Percentiles rank a stretch among this genome's conserved stretches.
These are phyloP conservation scores for Paxillus involutus DNA, from an alignment of 768 basidiomycete species.

Conservation along the genomic window DNA sequence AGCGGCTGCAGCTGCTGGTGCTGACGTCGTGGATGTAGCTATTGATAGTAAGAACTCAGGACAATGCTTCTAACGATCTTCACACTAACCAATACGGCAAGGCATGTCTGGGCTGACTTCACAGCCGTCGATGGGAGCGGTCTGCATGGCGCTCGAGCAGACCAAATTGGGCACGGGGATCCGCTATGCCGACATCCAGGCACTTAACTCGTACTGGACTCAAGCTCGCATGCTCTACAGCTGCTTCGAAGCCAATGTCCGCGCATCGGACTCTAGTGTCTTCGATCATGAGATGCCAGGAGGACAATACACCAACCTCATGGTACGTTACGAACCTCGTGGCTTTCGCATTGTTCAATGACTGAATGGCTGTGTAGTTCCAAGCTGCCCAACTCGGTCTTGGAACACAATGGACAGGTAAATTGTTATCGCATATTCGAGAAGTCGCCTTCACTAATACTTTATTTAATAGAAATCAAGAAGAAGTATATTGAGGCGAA, in stretches of 20 bases:
- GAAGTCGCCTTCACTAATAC: conserved; percentile 9
- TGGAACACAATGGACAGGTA: conserved; percentile 93
- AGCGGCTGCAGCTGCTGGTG: conserved; percentile 93
- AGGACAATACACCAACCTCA: conserved; percentile 91
- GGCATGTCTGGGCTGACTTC: conserved; percentile 99
- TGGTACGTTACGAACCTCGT: conserved; percentile 52
- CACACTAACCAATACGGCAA: conserved; percentile 32
- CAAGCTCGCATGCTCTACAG: conserved; percentile 93
- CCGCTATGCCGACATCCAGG: conserved; percentile 94
- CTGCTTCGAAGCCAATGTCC: conserved; percentile 98
- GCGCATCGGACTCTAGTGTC: conserved; percentile 95
- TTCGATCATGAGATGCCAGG: conserved; percentile 99
- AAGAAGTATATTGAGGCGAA: conserved; percentile 99
- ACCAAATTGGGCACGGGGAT: conserved; percentile 93
- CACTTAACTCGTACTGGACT: conserved; percentile 97
- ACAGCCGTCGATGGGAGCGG: conserved; percentile 98
- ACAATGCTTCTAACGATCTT: background rate
- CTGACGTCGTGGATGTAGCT: conserved; percentile 96
- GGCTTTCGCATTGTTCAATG: conserved; percentile 14
- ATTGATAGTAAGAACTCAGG: conserved; percentile 81
- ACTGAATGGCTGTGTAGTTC: conserved; percentile 59
- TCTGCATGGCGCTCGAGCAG: conserved; percentile 94
- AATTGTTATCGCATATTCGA: conserved; percentile 14
- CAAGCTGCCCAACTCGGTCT: conserved; percentile 97
- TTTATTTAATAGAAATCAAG: conserved; percentile 72